Evolutionary conservation across 1,139 yeast species (phyloP), one percentile per base, ranked within the genome.

Genomic region (Candida smagusa): DNA sequence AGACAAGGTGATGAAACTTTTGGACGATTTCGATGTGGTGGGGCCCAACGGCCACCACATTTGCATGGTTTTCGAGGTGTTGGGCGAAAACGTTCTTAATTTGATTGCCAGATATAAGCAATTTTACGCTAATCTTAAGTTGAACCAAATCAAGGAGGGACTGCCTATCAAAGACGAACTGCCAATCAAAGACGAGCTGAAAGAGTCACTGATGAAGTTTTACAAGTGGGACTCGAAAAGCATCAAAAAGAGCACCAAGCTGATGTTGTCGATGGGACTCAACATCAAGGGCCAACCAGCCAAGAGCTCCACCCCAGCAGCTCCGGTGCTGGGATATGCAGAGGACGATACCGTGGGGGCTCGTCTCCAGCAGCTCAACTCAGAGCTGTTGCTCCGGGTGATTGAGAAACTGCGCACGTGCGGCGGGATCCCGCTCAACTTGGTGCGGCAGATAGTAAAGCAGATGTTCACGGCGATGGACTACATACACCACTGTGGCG

Each of bases 31-130:
- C 49, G 67, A 73, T 12, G 85, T 84, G 49, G 60, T 59, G 9
- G 94, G 94, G 0, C 87, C 88, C 1, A 81, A 84, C 55, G 94
- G 94, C 0, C 69, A 73, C 9, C 94, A 84, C 56, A 78, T 84
- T 9, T 85, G 84, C 34, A 87, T 88, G 95, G 95, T 85, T 7
- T 86, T 88, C 55, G 96, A 87, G 61, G 90, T 87, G 1, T 66
- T 88, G 39, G 96, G 96, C 4, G 95, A 87, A 56, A 87, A 83
- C 50, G 61, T 87, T 46, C 62, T 87, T 36, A 86, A 87, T 19
- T 65, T 87, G 40, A 81, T 85, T 37, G 72, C 83, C 49, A 69
- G 86, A 36, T 82, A 75, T 53, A 74, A 77, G 49, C 84, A 81
- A 30, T 45, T 43, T 28, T 43, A 44, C 41, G 35, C 33, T 30